These are phyloP conservation scores for Wickerhamomyces alni DNA, from an alignment of 805 yeast species.

Conservation along the genomic window DNA sequence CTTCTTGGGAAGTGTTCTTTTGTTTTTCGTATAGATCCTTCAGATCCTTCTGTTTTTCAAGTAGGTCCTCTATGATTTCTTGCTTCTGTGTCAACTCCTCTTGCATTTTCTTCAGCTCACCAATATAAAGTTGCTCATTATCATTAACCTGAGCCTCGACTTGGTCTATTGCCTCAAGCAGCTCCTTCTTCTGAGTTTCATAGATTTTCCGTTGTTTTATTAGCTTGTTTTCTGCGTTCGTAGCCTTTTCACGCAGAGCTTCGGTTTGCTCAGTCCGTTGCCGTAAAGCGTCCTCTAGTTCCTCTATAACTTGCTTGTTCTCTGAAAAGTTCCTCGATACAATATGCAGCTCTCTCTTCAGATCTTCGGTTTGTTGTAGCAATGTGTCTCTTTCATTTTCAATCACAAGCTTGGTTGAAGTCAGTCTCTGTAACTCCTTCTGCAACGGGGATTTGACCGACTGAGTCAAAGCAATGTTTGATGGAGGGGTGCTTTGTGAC, in stretches of 20 bases:
- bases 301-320: conserved; percentile 6
- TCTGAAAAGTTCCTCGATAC: conserved; percentile 4
- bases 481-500: conserved; percentile 5
- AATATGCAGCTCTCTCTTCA: conserved; percentile 22
- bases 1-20: conserved; percentile 14
- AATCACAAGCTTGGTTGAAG: conserved; percentile 13
- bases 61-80: conserved; percentile 18
- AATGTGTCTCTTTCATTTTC: conserved; percentile 32
- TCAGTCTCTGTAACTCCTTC: conserved; percentile 14
- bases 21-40: conserved; percentile 11
- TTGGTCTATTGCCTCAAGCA: conserved; percentile 51
- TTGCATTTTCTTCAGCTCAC: conserved; percentile 36
- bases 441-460: conserved; percentile 6
- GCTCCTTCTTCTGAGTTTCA: conserved; percentile 51
- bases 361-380: conserved; percentile 30
- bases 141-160: conserved; percentile 51
- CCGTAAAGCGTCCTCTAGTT: conserved; percentile 9
- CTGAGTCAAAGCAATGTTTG: not conserved
- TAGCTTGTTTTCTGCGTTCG: conserved; percentile 35
- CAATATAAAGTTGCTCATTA: conserved; percentile 41
- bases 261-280: conserved; percentile 7
- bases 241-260: conserved; percentile 13
- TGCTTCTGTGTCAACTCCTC: conserved; percentile 21
- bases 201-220: conserved; percentile 40
- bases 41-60: conserved; percentile 19